A percentile compares a stretch with the other conserved stretches of the same genome.
phyloP scores from a whole-genome alignment of 1,139 yeast species.

The Protomyces lactucae-debilis region DNA sequence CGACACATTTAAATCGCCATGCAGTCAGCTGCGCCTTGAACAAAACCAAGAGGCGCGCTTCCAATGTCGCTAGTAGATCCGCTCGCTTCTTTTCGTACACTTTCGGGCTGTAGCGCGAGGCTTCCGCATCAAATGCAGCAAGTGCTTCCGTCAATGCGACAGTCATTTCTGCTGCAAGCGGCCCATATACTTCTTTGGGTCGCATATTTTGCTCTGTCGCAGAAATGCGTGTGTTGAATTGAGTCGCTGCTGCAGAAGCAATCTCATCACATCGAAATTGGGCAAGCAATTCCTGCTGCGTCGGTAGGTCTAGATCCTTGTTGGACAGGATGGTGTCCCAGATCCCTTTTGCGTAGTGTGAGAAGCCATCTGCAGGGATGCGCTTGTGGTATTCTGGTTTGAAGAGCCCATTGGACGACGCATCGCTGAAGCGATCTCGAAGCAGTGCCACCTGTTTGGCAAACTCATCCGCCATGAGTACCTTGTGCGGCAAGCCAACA shows the following conservation, averaged over 20 bases:
- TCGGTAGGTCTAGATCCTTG: constrained; percentile 90
- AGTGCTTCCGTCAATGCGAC: constrained; percentile 39
- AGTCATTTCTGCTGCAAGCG: constrained; percentile 22
- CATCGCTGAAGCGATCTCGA: constrained; percentile 52
- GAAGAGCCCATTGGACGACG: constrained; percentile 47
- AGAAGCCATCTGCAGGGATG: constrained; percentile 95
- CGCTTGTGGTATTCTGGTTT: constrained; percentile 71
- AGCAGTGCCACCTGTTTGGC: constrained; percentile 55
- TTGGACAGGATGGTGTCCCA: constrained; percentile 93
- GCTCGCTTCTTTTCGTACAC: constrained; percentile 56
- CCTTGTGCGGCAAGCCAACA: constrained; percentile 77
- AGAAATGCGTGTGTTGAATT: constrained; percentile 32
- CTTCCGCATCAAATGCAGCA: constrained; percentile 54
- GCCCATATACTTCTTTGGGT: constrained; percentile 29
- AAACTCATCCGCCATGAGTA: constrained; percentile 72
- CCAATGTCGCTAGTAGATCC: constrained; percentile 47
- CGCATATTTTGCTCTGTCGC: constrained; percentile 29
- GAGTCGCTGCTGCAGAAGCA: constrained; percentile 48
- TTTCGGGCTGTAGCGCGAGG: constrained; percentile 57
- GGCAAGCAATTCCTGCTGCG: constrained; percentile 92
- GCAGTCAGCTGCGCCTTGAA: constrained; percentile 45
- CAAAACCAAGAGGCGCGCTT: constrained; percentile 46
- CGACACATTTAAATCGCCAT: constrained; percentile 39
- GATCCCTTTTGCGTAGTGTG: constrained; percentile 79
- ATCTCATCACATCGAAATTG: constrained; percentile 93